Percentiles rank a stretch among this genome's conserved stretches.
Evolutionary conservation across 2,329 filamentous ascomycete species (phyloP).

Genomic region (Aureobasidium uvarum): DNA sequence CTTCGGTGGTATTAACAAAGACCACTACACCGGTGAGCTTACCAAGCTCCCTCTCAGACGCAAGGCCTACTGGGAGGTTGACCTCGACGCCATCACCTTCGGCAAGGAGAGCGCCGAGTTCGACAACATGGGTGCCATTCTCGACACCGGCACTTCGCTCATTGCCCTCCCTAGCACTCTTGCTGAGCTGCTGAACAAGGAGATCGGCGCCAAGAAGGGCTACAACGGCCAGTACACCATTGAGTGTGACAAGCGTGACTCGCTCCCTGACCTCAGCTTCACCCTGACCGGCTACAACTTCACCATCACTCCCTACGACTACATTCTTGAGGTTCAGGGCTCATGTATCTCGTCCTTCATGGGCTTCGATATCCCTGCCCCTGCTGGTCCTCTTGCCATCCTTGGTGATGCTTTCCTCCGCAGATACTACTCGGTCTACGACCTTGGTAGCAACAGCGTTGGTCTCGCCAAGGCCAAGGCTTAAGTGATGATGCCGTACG

Average conservation of each 20-base stretch:
- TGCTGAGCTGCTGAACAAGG: constrained; percentile 93
- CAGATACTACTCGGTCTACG: constrained; percentile 94
- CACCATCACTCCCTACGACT: constrained; percentile 82
- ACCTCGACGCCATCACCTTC: constrained; percentile 87
- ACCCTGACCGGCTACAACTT: constrained; percentile 90
- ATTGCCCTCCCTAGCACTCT: constrained; percentile 89
- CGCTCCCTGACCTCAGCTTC: constrained; percentile 88
- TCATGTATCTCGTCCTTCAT: constrained; percentile 97
- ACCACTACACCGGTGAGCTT: constrained; percentile 80
- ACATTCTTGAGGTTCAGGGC: constrained; percentile 92
- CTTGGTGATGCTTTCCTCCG: constrained; percentile 82
- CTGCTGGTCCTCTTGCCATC: constrained; percentile 87
- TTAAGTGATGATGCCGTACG: background rate
- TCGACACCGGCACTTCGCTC: constrained; percentile 97
- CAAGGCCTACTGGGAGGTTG: constrained; percentile 99
- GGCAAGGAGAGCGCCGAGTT: constrained; percentile 83
- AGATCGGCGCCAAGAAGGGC: constrained; percentile 97
- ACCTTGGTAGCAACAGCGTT: constrained; percentile 84
- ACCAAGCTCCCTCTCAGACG: constrained; percentile 91
- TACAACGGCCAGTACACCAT: constrained; percentile 96
- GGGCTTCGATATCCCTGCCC: constrained; percentile 83
- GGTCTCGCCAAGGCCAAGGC: constrained; percentile 80
- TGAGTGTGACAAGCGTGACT: constrained; percentile 79
- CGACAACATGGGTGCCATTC: constrained; percentile 91
- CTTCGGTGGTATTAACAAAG: constrained; percentile 84